Conservation (phyloP, 2,329 filamentous ascomycete genomes). For the Penicillium glabrum region DNA sequence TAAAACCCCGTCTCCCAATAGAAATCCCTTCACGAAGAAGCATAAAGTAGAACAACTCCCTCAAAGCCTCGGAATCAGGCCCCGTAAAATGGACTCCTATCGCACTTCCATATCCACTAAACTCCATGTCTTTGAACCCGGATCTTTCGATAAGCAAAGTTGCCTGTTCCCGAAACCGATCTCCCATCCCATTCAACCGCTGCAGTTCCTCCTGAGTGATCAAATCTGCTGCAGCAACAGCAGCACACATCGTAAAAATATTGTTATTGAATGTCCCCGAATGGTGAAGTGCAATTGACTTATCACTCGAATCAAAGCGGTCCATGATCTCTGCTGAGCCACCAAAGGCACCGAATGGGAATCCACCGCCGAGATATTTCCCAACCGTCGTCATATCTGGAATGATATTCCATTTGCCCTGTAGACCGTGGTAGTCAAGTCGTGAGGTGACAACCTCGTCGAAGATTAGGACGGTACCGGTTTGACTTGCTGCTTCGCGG, state of each 20-base stretch:
- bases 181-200: slow-evolving; percentile 27
- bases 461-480: slow-evolving; percentile 62
- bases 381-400: slow-evolving; percentile 66
- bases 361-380: slow-evolving; percentile 67
- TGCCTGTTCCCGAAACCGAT: slow-evolving; percentile 21
- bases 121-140: slow-evolving; percentile 21
- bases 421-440: slow-evolving; percentile 53
- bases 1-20: slow-evolving; percentile 31
- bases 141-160: slow-evolving; percentile 10
- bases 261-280: slow-evolving; percentile 71
- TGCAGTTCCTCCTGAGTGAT: slow-evolving; percentile 17
- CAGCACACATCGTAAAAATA: slow-evolving; percentile 59
- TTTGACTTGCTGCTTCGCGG: slow-evolving; percentile 44
- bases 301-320: slow-evolving; percentile 42
- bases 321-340: slow-evolving; percentile 60
- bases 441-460: slow-evolving; percentile 73
- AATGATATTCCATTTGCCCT: slow-evolving; percentile 42
- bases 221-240: slow-evolving; percentile 38
- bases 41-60: slow-evolving; percentile 29
- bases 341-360: slow-evolving; percentile 67
- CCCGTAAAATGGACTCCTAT: slow-evolving; percentile 30
- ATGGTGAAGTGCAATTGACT: slow-evolving; percentile 44
- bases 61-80: slow-evolving; percentile 14
- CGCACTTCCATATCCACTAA: slow-evolving; percentile 33
- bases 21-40: slow-evolving; percentile 29